Conservation (phyloP, 2,329 filamentous ascomycete genomes). For the Pseudogymnoascus sp. region DNA sequence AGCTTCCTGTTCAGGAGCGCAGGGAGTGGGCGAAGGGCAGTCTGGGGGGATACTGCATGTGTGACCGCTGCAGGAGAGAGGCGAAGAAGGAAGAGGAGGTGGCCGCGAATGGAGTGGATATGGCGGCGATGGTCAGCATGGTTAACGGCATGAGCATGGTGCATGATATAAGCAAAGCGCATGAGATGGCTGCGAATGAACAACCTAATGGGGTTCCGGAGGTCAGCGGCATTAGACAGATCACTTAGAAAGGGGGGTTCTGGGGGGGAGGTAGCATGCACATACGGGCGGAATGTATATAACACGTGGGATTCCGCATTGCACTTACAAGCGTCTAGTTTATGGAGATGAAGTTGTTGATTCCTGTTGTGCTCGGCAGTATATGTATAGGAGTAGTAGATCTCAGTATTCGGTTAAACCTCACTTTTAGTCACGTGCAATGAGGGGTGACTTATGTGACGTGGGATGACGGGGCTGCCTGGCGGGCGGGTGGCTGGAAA, state of each 20-base stretch:
- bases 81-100: constrained; percentile 30
- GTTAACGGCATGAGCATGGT: neutral
- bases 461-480: neutral
- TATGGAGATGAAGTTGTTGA: neutral
- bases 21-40: constrained; percentile 85
- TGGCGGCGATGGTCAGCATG: neutral
- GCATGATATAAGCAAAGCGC: neutral
- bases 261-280: neutral
- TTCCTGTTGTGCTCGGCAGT: neutral
- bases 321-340: neutral
- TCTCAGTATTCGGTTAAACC: neutral
- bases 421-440: neutral
- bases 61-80: constrained; percentile 71
- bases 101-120: neutral
- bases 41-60: constrained; percentile 83
- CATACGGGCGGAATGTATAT: constrained; percentile 4
- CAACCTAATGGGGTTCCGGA: neutral
- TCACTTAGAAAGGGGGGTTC: neutral
- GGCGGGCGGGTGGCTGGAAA: neutral
- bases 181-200: neutral
- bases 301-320: constrained; percentile 6
- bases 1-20: constrained; percentile 66
- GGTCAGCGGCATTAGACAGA: neutral
- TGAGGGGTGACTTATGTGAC: neutral
- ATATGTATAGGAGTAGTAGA: neutral